phyloP scores from a whole-genome alignment of 768 basidiomycete genomes.

The Lyophyllum shimeji region DNA sequence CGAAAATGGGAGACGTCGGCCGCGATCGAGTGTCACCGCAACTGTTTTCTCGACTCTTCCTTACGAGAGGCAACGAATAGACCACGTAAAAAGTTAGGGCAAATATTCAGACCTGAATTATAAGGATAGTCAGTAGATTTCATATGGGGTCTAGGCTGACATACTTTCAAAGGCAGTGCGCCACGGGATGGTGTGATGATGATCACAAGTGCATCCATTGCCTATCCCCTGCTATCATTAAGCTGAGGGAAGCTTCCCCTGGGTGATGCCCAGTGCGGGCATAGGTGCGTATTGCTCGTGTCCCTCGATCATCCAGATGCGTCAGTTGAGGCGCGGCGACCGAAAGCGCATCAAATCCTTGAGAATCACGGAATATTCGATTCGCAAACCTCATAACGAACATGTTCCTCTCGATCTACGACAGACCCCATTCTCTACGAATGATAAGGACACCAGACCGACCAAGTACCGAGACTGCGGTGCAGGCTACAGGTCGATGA shows the following conservation, averaged over 20 bases:
- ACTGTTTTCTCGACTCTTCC: neutral
- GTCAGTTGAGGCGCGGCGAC: neutral
- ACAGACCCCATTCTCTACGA: neutral
- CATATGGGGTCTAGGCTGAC: no score
- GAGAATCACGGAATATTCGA: neutral
- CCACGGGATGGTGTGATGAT: neutral
- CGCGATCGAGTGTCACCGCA: neutral
- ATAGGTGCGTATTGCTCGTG: neutral
- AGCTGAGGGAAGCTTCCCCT: neutral
- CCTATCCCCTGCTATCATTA: neutral
- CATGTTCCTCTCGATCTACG: constrained; percentile 3
- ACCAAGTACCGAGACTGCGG: neutral
- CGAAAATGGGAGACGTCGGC: neutral
- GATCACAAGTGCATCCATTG: neutral
- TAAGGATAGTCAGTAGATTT: no score
- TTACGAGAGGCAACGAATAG: no score
- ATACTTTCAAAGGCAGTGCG: no score
- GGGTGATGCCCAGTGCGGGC: neutral
- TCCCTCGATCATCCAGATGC: neutral
- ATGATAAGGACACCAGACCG: neutral
- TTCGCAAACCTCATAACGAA: neutral
- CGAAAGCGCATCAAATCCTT: neutral
- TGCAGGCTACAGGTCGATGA: neutral
- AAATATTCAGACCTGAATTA: no score
- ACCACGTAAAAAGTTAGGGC: no score